Conservation (phyloP, 140 eudicot genomes). For the Flaveria floridana region DNA sequence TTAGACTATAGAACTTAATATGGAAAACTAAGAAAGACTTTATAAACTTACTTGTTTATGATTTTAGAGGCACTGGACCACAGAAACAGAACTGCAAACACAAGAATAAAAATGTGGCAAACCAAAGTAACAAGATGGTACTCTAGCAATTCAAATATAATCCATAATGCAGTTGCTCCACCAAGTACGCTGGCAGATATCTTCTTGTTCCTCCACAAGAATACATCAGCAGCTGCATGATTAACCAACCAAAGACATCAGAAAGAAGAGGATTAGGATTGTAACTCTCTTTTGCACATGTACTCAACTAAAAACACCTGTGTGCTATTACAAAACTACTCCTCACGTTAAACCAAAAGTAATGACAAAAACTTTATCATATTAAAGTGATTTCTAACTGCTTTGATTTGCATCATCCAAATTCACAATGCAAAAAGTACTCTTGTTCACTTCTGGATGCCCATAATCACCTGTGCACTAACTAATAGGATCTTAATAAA, state of each 20-base stretch:
- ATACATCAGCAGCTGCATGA: conserved; percentile 72
- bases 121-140: conserved; percentile 66
- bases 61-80: conserved; percentile 65
- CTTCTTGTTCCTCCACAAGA: conserved; percentile 93
- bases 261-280: not conserved
- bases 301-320: not conserved
- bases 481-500: not conserved
- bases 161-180: conserved; percentile 72
- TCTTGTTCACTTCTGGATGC: not conserved
- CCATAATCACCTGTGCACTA: not conserved
- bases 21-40: not conserved
- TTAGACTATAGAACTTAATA: not conserved
- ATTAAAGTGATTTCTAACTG: not conserved
- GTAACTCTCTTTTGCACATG: not conserved
- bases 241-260: not conserved
- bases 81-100: conserved; percentile 58
- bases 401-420: conserved; percentile 3
- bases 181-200: conserved; percentile 70
- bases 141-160: conserved; percentile 65
- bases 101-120: conserved; percentile 54
- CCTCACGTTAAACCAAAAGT: not conserved
- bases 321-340: not conserved
- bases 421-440: not conserved
- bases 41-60: conserved; percentile 55
- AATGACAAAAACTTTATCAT: not conserved